Conservation (phyloP, 2,329 filamentous ascomycete genomes). For the Furcasterigmium furcatum region DNA sequence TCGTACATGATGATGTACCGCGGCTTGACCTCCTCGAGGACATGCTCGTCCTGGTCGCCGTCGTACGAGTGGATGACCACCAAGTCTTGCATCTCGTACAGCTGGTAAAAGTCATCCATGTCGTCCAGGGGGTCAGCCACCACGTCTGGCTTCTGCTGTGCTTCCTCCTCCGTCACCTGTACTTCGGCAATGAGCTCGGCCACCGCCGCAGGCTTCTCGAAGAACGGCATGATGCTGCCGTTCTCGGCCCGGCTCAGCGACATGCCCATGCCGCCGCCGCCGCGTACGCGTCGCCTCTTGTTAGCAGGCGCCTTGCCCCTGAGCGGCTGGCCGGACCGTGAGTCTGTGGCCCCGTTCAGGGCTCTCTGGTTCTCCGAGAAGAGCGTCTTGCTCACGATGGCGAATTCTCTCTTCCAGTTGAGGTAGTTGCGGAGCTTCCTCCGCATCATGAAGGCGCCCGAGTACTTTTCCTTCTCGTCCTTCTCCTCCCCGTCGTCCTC, state of each 20-base stretch:
- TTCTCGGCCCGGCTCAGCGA: constrained; percentile 63
- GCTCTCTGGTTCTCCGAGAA: constrained; percentile 79
- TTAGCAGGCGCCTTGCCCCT: constrained; percentile 71
- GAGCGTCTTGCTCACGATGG: constrained; percentile 74
- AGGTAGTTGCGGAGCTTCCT: constrained; percentile 83
- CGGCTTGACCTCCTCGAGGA: constrained; percentile 92
- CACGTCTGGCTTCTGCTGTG: constrained; percentile 72
- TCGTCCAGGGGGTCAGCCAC: constrained; percentile 76
- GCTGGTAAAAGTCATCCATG: constrained; percentile 88
- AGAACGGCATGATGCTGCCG: constrained; percentile 71
- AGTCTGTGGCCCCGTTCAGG: constrained; percentile 63
- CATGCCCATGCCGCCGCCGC: constrained; percentile 63
- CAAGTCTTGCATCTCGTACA: constrained; percentile 88
- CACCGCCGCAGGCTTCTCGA: constrained; percentile 81
- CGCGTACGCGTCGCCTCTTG: constrained; percentile 81
- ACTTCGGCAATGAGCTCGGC: constrained; percentile 80
- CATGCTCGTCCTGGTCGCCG: constrained; percentile 90
- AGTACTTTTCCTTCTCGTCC: constrained; percentile 58
- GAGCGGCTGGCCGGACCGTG: constrained; percentile 42
- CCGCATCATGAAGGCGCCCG: constrained; percentile 85
- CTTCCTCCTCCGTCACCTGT: constrained; percentile 74
- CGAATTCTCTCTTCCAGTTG: constrained; percentile 86
- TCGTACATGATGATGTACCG: constrained; percentile 99
- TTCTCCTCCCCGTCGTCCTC: constrained; percentile 44
- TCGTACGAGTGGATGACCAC: constrained; percentile 91